A percentile compares a stretch with the other conserved stretches of the same genome.
Evolutionary conservation across 2,329 filamentous ascomycete genomes (phyloP).

Genomic region (Ascocoryne sarcoides): DNA sequence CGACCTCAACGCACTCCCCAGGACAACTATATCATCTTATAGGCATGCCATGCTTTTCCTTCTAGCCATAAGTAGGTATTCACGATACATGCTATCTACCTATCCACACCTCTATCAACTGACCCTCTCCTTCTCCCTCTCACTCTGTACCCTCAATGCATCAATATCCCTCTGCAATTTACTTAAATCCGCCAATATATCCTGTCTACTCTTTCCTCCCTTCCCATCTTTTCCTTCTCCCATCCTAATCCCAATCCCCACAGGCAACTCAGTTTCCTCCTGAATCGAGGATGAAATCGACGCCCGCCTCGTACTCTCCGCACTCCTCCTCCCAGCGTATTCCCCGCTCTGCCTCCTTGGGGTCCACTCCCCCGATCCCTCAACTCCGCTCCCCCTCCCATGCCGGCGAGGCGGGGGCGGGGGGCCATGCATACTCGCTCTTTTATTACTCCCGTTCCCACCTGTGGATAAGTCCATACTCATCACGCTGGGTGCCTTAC

Average conservation of each 20-base stretch:
- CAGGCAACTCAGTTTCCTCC: neutral
- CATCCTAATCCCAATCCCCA: conserved; percentile 3
- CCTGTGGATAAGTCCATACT: conserved; percentile 18
- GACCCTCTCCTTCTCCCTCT: conserved; percentile 4
- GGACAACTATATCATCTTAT: no score
- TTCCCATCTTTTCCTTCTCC: conserved; percentile 29
- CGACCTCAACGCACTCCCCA: no score
- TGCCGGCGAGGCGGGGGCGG: conserved; percentile 35
- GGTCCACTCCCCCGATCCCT: conserved; percentile 5
- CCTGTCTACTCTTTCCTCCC: conserved; percentile 28
- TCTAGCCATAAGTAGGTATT: no score
- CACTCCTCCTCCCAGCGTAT: conserved; percentile 12
- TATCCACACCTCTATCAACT: no score
- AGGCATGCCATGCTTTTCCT: no score
- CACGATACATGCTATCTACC: no score
- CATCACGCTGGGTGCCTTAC: conserved; percentile 19
- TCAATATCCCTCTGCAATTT: conserved; percentile 70
- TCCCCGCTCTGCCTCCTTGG: conserved; percentile 22
- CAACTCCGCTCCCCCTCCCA: conserved; percentile 25
- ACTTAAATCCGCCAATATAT: conserved; percentile 65
- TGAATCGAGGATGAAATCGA: conserved; percentile 15
- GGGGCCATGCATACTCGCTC: conserved; percentile 23
- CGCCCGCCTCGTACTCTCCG: conserved; percentile 17
- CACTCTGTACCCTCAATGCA: conserved; percentile 43
- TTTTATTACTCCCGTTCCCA: conserved; percentile 20